These are phyloP conservation scores for Alloascoidea africana DNA, from an alignment of 805 yeast species.

Conservation along the genomic window DNA sequence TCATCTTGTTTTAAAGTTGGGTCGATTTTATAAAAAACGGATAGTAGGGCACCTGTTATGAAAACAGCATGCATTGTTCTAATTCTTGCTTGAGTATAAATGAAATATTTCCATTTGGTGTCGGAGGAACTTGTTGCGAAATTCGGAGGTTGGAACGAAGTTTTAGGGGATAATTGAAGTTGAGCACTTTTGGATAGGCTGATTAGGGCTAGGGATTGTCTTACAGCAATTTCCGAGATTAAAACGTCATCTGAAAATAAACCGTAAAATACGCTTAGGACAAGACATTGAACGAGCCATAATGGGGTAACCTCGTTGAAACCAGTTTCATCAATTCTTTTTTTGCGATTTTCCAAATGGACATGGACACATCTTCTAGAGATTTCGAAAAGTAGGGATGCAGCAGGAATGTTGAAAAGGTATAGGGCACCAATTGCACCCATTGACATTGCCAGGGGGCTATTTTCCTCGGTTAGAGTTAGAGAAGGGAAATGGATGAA, in stretches of 20 bases:
- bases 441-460: slow-evolving; percentile 63
- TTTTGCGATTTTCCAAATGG: slow-evolving; percentile 61
- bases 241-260: slow-evolving; percentile 55
- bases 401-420: slow-evolving; percentile 68
- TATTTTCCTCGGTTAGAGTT: slow-evolving; percentile 31
- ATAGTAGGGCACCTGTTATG: slow-evolving; percentile 38
- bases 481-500: slow-evolving; percentile 69
- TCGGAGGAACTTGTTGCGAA: slow-evolving; percentile 27
- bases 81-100: slow-evolving; percentile 55
- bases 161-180: no score
- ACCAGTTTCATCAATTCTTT: slow-evolving; percentile 13
- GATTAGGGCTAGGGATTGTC: slow-evolving; percentile 77
- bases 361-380: slow-evolving; percentile 79
- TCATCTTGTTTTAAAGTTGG: slow-evolving; percentile 36
- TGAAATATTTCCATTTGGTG: slow-evolving; percentile 39
- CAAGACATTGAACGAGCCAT: slow-evolving; percentile 76
- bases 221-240: slow-evolving; percentile 56
- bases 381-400: slow-evolving; percentile 71
- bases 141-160: slow-evolving; percentile 23
- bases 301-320: slow-evolving; percentile 44
- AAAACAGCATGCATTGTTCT: slow-evolving; percentile 55
- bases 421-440: slow-evolving; percentile 88
- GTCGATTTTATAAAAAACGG: slow-evolving; percentile 36
- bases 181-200: no score
- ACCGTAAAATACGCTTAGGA: slow-evolving; percentile 72